Conservation (phyloP, 2,329 filamentous ascomycete species). For the Endoconidiophora laricicola region DNA sequence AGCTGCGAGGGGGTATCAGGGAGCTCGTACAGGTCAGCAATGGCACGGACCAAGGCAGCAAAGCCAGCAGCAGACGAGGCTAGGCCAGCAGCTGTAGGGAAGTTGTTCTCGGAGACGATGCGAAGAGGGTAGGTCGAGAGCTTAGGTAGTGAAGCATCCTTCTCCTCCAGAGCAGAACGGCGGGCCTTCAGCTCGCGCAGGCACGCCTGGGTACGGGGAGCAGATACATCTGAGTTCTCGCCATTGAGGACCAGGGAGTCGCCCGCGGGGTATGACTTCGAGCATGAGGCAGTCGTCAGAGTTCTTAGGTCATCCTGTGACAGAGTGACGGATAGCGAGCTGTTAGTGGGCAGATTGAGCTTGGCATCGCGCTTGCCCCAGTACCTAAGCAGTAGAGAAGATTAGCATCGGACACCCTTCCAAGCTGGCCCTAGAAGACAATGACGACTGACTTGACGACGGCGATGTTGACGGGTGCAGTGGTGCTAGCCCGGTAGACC, state of each 20-base stretch:
- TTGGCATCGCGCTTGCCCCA: conserved; percentile 94
- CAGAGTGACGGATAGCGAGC: conserved; percentile 89
- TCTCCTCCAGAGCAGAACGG: conserved; percentile 56
- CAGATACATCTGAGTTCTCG: conserved; percentile 65
- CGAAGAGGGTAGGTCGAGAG: conserved; percentile 62
- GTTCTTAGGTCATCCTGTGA: conserved; percentile 88
- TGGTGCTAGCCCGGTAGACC: conserved; percentile 85
- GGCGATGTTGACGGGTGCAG: conserved; percentile 93
- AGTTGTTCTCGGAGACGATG: conserved; percentile 95
- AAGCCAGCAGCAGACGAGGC: conserved; percentile 55
- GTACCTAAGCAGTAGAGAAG: conserved; percentile 31
- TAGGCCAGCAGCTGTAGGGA: conserved; percentile 89
- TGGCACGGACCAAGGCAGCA: conserved; percentile 59
- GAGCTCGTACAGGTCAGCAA: conserved; percentile 82
- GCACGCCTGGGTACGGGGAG: conserved; percentile 85
- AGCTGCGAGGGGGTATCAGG: conserved; percentile 67
- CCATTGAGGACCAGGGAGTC: conserved; percentile 75
- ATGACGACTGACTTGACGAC: conserved; percentile 61
- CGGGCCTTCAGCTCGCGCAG: conserved; percentile 70
- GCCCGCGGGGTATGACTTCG: conserved; percentile 44
- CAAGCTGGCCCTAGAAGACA: background rate
- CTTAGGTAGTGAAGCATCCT: conserved; percentile 60
- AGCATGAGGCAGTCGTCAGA: conserved; percentile 89
- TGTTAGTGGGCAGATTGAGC: conserved; percentile 95
- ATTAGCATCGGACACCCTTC: background rate